phyloP scores from a whole-genome alignment of 2,329 filamentous ascomycete genomes.

The Stagonosporopsis cucurbitacearum region DNA sequence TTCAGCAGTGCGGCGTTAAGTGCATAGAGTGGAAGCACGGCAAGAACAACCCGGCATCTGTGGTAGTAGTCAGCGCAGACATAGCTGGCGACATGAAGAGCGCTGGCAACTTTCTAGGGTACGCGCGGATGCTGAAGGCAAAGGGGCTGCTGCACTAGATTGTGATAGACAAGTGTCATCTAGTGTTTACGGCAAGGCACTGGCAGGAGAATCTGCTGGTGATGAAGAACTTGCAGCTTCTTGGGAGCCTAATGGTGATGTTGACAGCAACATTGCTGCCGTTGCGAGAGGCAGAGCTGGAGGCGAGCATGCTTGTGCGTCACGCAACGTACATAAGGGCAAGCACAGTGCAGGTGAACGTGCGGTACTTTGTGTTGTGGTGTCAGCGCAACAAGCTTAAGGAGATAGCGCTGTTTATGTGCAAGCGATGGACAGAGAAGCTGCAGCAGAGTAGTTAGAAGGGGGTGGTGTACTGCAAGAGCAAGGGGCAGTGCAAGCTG shows the following conservation, averaged over 20 bases:
- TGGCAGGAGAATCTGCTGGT: background rate
- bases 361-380: slow-evolving; percentile 19
- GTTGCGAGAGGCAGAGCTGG: slow-evolving; percentile 17
- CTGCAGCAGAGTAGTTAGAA: slow-evolving; percentile 14
- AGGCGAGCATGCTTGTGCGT: slow-evolving; percentile 14
- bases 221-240: background rate
- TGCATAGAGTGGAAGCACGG: too few relatives aligned
- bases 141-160: background rate
- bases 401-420: slow-evolving; percentile 4
- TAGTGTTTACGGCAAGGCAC: background rate
- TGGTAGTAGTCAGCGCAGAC: too few relatives aligned
- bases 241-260: slow-evolving; percentile 16
- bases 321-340: slow-evolving; percentile 21
- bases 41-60: too few relatives aligned
- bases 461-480: slow-evolving; percentile 24
- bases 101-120: background rate
- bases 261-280: slow-evolving; percentile 21
- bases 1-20: too few relatives aligned
- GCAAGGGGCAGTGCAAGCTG: slow-evolving; percentile 16
- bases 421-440: background rate
- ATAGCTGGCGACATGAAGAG: slow-evolving; percentile 15
- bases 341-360: slow-evolving; percentile 14
- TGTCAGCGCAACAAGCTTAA: background rate
- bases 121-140: background rate
- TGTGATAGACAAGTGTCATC: background rate